Evolutionary conservation across 2,329 filamentous ascomycete species (phyloP), one percentile per base, ranked within the genome.

Genomic region (Pseudogymnoascus sp.): DNA sequence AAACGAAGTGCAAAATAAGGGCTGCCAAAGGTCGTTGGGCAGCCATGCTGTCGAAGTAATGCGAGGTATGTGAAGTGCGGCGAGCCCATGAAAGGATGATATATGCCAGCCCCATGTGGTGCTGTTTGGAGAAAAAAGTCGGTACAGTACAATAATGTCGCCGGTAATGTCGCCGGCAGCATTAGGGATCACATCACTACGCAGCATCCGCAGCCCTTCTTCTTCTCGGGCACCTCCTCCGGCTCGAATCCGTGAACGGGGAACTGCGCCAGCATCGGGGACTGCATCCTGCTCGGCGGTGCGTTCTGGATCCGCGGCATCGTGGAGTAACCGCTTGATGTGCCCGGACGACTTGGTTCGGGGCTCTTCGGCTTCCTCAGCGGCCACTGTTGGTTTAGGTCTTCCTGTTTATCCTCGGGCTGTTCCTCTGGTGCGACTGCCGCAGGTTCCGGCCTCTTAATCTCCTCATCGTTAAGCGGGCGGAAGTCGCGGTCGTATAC

Each of bases 401-500:
- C 73, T 47, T 71, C 65, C 22, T 75, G 57, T 73, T 71, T 63
- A 67, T 67, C 14, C 35, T 70, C 67, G 64, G 70, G 68, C 36
- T 69, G 68, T 37, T 69, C 65, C 36, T 72, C 68, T 50, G 68
- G 64, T 61, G 72, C 63, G 28, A 64, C 64, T 58, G 11, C 67
- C 60, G 59, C 30, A 11, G 41, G 59, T 38, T 61, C 35, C 33
- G 14, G 54, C 20, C 36, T 59, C 36, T 30, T 61, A 18, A 82
- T 78, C 3, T 77, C 74, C 50, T 89, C 83, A 57, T 89, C 83
- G 37, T 89, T 94, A 64, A 97, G 77, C 5, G 92, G 87, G 16
- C 89, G 86, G 76, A 97, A 94, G 63, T 96, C 87, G 65, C 86
- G 89, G 75, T 96, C 92, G 72, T 96, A 97, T 25, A 88, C 81